These are phyloP conservation scores for Lathyrus sativus DNA, from an alignment of 306 rosid species.

Conservation along the genomic window DNA sequence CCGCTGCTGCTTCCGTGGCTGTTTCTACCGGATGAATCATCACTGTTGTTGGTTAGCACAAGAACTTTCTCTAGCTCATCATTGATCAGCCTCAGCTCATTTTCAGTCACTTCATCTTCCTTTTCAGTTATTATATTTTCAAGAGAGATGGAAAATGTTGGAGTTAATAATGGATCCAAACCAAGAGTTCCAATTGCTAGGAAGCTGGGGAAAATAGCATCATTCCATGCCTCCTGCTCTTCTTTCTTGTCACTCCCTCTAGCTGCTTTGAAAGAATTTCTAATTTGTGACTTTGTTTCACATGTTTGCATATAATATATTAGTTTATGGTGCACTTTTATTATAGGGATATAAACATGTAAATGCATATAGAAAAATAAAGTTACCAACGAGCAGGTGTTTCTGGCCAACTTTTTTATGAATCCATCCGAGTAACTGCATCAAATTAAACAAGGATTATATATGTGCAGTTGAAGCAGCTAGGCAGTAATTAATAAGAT, in stretches of 20 bases:
- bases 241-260: neutral
- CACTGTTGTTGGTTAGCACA: conserved; percentile 14
- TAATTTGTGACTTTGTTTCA: no score
- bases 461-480: neutral
- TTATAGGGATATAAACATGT: no score
- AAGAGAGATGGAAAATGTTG: conserved; percentile 62
- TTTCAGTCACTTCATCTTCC: conserved; percentile 74
- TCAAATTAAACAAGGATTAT: neutral
- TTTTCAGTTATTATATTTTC: conserved; percentile 80
- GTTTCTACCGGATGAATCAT: conserved; percentile 56
- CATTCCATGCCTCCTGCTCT: neutral
- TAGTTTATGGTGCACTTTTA: no score
- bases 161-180: conserved; percentile 69
- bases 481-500: neutral
- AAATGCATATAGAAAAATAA: neutral
- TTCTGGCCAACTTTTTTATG: conserved; percentile 83
- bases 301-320: no score
- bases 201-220: conserved; percentile 59
- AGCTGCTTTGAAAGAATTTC: no score
- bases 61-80: conserved; percentile 81
- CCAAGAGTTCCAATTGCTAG: conserved; percentile 92
- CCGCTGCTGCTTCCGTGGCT: conserved; percentile 34
- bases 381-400: conserved; percentile 56
- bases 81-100: conserved; percentile 73
- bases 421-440: conserved; percentile 90